Evolutionary conservation across 768 basidiomycete species (phyloP).

Genomic region (Strobilomyces dryophilus): DNA sequence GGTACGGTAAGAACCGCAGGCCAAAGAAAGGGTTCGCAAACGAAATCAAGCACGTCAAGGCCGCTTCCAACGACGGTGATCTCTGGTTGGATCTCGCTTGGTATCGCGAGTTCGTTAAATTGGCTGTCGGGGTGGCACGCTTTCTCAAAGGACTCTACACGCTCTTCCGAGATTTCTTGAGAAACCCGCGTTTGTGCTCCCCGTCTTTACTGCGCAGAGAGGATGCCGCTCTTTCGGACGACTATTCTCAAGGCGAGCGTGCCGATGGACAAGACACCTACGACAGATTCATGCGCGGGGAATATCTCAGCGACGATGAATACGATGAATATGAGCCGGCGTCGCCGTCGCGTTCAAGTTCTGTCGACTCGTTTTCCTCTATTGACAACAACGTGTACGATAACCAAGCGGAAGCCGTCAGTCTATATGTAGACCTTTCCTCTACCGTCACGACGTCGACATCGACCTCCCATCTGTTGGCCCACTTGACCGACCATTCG

Average conservation of each 20-base stretch:
- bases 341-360: constrained; percentile 20
- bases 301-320: constrained; percentile 48
- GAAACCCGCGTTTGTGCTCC: constrained; percentile 10
- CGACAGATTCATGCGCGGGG: constrained; percentile 56
- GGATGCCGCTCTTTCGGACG: constrained; percentile 6
- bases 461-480: constrained; percentile 46
- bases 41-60: constrained; percentile 45
- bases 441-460: constrained; percentile 28
- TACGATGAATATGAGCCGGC: constrained; percentile 35
- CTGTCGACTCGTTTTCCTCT: constrained; percentile 21
- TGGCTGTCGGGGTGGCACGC: constrained; percentile 28
- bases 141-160: constrained; percentile 22
- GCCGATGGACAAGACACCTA: constrained; percentile 42
- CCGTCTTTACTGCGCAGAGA: constrained; percentile 3
- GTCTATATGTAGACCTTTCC: constrained; percentile 54
- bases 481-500: constrained; percentile 46
- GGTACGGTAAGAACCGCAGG: constrained; percentile 20
- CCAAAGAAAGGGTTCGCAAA: constrained; percentile 42
- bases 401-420: constrained; percentile 38
- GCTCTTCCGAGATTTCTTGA: constrained; percentile 16
- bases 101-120: constrained; percentile 37
- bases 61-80: constrained; percentile 32
- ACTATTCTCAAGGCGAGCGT: constrained; percentile 6
- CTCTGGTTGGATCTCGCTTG: constrained; percentile 39
- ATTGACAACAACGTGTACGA: constrained; percentile 29